Evolutionary conservation across 345 rosid genomes (phyloP).

Genomic region (Citrus inodora): DNA sequence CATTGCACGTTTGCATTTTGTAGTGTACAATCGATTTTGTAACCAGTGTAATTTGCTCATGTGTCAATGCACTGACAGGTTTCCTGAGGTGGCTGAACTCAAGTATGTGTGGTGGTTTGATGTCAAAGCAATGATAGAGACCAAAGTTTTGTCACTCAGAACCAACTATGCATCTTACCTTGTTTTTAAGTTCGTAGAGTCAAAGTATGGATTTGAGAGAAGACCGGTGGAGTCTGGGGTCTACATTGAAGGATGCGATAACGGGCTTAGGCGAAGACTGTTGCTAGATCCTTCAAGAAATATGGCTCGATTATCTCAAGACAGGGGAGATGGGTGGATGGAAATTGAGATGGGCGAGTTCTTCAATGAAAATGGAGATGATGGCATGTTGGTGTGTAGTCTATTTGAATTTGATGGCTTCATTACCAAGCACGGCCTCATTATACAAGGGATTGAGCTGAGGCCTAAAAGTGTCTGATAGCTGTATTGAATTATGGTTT

Average conservation of each 20-base stretch:
- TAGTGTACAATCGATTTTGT: neutral
- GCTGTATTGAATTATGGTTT: neutral
- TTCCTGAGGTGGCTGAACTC: conserved; percentile 27
- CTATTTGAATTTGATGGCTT: conserved; percentile 14
- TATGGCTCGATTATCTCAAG: neutral
- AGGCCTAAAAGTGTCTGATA: conserved; percentile 27
- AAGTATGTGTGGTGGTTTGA: conserved; percentile 11
- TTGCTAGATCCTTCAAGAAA: neutral
- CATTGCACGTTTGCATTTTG: neutral
- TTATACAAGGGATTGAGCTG: conserved; percentile 39
- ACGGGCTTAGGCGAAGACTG: too few relatives aligned
- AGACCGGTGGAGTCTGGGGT: too few relatives aligned
- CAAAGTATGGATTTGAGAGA: too few relatives aligned
- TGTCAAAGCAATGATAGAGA: conserved; percentile 12
- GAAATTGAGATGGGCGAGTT: conserved; percentile 19
- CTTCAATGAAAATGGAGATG: conserved; percentile 22
- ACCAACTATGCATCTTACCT: too few relatives aligned
- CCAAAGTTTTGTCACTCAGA: too few relatives aligned
- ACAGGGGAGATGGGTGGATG: conserved; percentile 42
- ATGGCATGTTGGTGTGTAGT: conserved; percentile 17
- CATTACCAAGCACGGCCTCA: conserved; percentile 24
- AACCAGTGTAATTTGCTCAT: neutral
- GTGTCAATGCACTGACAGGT: conserved; percentile 2
- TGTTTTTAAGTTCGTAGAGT: too few relatives aligned
- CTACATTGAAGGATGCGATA: too few relatives aligned